Evolutionary conservation across 2,329 filamentous ascomycete species (phyloP).

Genomic region (Colletotrichum musae): DNA sequence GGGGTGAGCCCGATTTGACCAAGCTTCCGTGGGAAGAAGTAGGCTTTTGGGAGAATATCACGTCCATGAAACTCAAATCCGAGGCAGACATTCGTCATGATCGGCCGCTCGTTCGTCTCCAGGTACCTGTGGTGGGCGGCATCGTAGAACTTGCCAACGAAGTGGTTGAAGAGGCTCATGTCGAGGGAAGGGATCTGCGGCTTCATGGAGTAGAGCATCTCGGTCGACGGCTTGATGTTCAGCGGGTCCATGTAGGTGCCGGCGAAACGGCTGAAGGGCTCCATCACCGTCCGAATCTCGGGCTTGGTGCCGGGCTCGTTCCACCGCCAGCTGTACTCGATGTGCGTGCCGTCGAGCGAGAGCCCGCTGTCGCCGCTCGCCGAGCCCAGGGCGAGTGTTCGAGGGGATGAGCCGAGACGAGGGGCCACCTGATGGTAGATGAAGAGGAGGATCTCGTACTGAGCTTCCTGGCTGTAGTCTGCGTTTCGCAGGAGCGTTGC

Average conservation of each 20-base stretch:
- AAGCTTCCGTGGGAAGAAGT: slow-evolving; percentile 27
- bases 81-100: slow-evolving; percentile 25
- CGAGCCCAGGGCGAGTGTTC: not conserved
- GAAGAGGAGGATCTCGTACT: slow-evolving; percentile 8
- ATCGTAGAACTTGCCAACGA: slow-evolving; percentile 24
- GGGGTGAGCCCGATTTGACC: slow-evolving; percentile 23
- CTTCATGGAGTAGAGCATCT: slow-evolving; percentile 15
- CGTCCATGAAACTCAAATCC: slow-evolving; percentile 16
- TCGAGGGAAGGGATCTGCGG: slow-evolving; percentile 19
- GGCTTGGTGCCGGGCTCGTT: slow-evolving; percentile 8
- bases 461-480: slow-evolving; percentile 6
- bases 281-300: slow-evolving; percentile 17
- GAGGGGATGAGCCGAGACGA: not conserved
- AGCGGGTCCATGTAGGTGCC: slow-evolving; percentile 29
- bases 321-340: slow-evolving; percentile 33
- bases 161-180: slow-evolving; percentile 30
- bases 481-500: slow-evolving; percentile 5
- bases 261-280: slow-evolving; percentile 28
- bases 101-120: slow-evolving; percentile 3
- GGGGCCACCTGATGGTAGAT: slow-evolving; percentile 14
- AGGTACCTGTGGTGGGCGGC: slow-evolving; percentile 10
- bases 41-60: slow-evolving; percentile 17
- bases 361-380: slow-evolving; percentile 18
- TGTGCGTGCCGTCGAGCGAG: slow-evolving; percentile 18
- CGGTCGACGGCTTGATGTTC: slow-evolving; percentile 19